A percentile compares a stretch with the other conserved stretches of the same genome.
phyloP scores from a whole-genome alignment of 192 early-diverging fungal genomes.

The Funneliformis mosseae region DNA sequence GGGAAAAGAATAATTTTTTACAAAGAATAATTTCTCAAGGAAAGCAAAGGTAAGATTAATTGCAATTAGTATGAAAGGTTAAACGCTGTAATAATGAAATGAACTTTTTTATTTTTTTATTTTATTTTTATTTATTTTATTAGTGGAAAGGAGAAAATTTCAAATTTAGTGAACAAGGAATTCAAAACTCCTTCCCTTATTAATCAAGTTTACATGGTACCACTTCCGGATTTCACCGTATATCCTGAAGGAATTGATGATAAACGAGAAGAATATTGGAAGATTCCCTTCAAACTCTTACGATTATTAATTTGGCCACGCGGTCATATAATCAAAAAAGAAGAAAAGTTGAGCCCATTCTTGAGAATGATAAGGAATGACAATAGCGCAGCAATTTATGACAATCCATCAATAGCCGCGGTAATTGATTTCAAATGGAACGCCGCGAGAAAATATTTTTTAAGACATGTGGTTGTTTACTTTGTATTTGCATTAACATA shows the following conservation, averaged over 20 bases:
- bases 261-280: background rate
- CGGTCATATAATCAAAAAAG: background rate
- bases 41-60: no score
- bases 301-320: slow-evolving; percentile 7
- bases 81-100: no score
- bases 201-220: background rate
- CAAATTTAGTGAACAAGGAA: no score
- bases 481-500: background rate
- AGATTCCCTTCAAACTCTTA: background rate
- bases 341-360: background rate
- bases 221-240: slow-evolving; percentile 10
- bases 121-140: no score
- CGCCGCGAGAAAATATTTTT: background rate
- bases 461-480: background rate
- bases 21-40: no score
- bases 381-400: background rate
- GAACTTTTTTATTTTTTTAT: no score
- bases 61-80: no score
- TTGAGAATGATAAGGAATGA: background rate
- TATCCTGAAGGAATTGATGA: slow-evolving; percentile 7
- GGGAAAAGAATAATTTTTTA: no score
- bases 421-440: slow-evolving; percentile 20
- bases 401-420: slow-evolving; percentile 11
- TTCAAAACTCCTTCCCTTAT: no score
- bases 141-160: no score